These are phyloP conservation scores for Flaveria ramosissima DNA, from an alignment of 129 eudicot genomes.

Conservation along the genomic window DNA sequence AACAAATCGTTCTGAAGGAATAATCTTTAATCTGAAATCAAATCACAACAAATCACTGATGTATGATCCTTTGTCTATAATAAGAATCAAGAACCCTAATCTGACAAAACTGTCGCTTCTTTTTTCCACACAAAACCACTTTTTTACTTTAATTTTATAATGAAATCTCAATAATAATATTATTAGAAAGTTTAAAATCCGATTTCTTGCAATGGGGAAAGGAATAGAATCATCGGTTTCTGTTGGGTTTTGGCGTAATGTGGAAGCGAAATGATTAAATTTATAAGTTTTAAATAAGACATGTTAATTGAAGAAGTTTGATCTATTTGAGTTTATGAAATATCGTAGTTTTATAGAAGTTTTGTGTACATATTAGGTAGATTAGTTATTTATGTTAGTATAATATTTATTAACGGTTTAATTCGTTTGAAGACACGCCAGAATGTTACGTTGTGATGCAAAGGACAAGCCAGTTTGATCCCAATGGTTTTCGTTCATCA, in stretches of 20 bases:
- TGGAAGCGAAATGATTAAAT: conserved; percentile 23
- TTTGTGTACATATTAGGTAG: neutral
- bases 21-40: conserved; percentile 28
- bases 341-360: no score
- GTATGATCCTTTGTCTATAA: neutral
- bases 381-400: no score
- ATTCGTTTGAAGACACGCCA: no score
- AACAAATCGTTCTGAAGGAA: conserved; percentile 30
- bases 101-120: conserved; percentile 27
- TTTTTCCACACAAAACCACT: neutral
- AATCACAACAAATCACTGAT: conserved; percentile 23
- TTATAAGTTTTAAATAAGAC: neutral
- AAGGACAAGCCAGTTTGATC: no score
- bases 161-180: conserved; percentile 9
- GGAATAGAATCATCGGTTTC: conserved; percentile 34
- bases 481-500: no score
- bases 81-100: conserved; percentile 26
- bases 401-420: no score
- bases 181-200: conserved; percentile 32
- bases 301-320: no score
- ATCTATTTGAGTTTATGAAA: no score
- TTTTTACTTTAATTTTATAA: conserved; percentile 4
- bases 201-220: conserved; percentile 40
- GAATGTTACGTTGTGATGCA: no score
- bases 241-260: conserved; percentile 33